These are phyloP conservation scores for Massariosphaeria phaeospora DNA, from an alignment of 495 filamentous ascomycete genomes.

Conservation along the genomic window DNA sequence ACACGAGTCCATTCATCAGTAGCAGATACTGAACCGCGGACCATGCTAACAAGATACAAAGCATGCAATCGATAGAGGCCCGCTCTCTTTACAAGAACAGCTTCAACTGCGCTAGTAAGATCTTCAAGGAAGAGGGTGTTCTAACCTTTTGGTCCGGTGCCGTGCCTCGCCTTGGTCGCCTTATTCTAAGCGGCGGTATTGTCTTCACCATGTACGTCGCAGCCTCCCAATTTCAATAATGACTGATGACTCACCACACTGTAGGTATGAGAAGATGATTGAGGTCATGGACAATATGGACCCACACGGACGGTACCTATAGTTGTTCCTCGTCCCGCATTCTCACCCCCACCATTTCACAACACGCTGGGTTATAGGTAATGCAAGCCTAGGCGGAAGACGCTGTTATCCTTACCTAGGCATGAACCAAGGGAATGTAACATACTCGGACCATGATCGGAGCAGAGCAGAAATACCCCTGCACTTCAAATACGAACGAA, in stretches of 20 bases:
- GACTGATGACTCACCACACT: slow-evolving; percentile 7
- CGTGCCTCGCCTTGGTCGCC: slow-evolving; percentile 71
- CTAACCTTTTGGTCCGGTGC: slow-evolving; percentile 93
- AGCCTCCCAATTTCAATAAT: neutral
- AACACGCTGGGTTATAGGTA: too few relatives aligned
- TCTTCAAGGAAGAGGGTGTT: slow-evolving; percentile 84
- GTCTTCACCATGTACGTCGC: slow-evolving; percentile 90
- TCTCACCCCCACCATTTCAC: too few relatives aligned
- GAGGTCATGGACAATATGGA: slow-evolving; percentile 77
- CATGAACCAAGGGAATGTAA: too few relatives aligned
- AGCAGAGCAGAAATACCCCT: too few relatives aligned
- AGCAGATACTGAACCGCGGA: neutral
- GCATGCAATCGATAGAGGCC: slow-evolving; percentile 96
- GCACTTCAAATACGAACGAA: too few relatives aligned
- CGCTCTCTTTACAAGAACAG: slow-evolving; percentile 79
- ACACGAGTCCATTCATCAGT: neutral
- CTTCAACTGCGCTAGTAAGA: slow-evolving; percentile 73
- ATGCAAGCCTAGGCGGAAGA: too few relatives aligned
- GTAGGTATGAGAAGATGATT: slow-evolving; percentile 92
- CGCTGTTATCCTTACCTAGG: too few relatives aligned
- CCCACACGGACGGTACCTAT: slow-evolving; percentile 81
- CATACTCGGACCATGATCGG: too few relatives aligned
- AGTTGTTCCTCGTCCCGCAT: too few relatives aligned
- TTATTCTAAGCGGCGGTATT: slow-evolving; percentile 87
- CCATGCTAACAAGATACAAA: slow-evolving; percentile 31